These are phyloP conservation scores for Barnettozyma californica DNA, from an alignment of 805 yeast species.

Conservation along the genomic window DNA sequence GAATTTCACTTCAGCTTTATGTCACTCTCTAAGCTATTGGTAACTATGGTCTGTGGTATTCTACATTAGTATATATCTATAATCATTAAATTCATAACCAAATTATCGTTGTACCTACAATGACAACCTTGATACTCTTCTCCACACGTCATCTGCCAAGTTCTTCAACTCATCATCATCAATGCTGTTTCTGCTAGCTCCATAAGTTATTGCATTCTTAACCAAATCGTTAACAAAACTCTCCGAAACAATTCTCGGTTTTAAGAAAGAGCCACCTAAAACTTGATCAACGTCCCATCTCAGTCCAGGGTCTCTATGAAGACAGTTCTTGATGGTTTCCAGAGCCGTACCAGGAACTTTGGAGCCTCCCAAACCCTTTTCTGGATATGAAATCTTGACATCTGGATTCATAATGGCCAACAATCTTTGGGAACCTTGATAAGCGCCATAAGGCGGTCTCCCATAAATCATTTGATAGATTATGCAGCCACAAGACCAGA, in stretches of 20 bases:
- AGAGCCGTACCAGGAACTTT: constrained; percentile 65
- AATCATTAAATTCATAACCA: neutral
- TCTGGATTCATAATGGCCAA: constrained; percentile 85
- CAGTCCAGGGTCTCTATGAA: constrained; percentile 61
- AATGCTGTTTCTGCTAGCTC: constrained; percentile 43
- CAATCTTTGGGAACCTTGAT: constrained; percentile 69
- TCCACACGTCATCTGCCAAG: constrained; percentile 55
- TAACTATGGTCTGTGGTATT: no score
- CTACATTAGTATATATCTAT: no score
- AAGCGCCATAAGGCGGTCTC: constrained; percentile 80
- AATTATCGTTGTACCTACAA: neutral
- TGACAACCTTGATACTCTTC: constrained; percentile 30
- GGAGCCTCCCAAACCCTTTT: constrained; percentile 52
- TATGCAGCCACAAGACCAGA: constrained; percentile 98
- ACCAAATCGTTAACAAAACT: constrained; percentile 64
- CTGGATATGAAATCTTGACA: constrained; percentile 62
- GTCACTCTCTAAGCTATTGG: no score
- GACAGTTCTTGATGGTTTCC: constrained; percentile 66
- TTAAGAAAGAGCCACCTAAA: constrained; percentile 57
- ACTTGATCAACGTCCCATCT: constrained; percentile 64
- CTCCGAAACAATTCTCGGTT: constrained; percentile 69
- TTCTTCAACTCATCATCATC: constrained; percentile 39
- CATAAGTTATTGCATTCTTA: constrained; percentile 72
- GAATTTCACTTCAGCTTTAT: neutral
- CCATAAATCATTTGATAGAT: constrained; percentile 95